Base-by-base conservation (phyloP, 2,329 filamentous ascomycete genomes). In the Exophiala dermatitidis region DNA sequence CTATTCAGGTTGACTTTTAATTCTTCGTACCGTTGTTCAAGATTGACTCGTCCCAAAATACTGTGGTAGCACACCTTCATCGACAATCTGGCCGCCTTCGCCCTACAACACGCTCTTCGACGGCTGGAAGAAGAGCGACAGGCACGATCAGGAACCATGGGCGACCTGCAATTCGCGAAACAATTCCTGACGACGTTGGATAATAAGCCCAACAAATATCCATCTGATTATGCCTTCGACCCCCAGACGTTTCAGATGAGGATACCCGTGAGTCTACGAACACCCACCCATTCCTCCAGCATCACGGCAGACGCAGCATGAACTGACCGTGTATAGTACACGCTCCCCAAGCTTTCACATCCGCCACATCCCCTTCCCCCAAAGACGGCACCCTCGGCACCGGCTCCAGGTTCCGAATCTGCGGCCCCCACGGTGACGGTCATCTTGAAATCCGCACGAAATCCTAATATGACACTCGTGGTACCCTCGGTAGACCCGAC, bases 201-300 rank as follows among this genome's bases (percentile, higher is more conserved):
- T 71, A 80, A 83, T 56, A 83, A 85, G 46, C 86, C 90, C 5
- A 71, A 83, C 64, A 94, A 90, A 75, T 80, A 97, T 59, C 83
- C 85, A n/a, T 77, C 87, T 60, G 89, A 97, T 70, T 86, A 96
- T 81, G 84, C 94, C 69, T 88, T 91, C 71, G 88, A 96, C 67
- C 83, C 88, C 46, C 84, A 83, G 64, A 82, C 78, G 61, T 90
- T 91, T 68, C 86, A 88, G 28, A 75, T 86, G 29, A 82, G 86
- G 58, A 78, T 83, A 60, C 85, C 90, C 10, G 91, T 96, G 80
- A 31, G 83, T 54, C 4, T 28, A 26, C 9, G 7, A 19, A 5
- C 4, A 5, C 8, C 10, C 36, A 9, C 5, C 32, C 32, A 34
- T 38, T 4, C 36, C 5, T n/a, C n/a, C n/a, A n/a, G n/a, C n/a